Evolutionary conservation across 2,329 filamentous ascomycete species (phyloP), one percentile per base, ranked within the genome.

Genomic region (Pleoardoris graminearum): DNA sequence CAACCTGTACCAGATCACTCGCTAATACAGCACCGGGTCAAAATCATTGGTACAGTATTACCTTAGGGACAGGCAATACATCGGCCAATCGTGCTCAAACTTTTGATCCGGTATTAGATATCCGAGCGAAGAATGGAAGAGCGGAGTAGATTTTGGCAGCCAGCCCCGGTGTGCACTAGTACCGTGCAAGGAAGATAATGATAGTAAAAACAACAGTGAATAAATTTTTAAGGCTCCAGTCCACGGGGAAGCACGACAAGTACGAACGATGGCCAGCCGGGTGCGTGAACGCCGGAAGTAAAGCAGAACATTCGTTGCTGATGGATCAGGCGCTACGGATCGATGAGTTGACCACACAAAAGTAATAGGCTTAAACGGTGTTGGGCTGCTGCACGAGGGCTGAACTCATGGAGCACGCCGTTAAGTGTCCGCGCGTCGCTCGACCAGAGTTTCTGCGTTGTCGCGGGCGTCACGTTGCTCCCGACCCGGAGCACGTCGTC

Each of bases 401-500:
- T 17, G 7, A n/a, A 19, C 16, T 35, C 7, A n/a, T 19, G 7
- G 17, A 6, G 25, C 29, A 4, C n/a, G 6, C 10, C 27, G 19
- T 50, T 21, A n/a, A 17, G 3, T 17, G 17, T 39, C 16, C 14
- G 19, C 16, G 35, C 16, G 11, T 12, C 22, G 21, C 19, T 42
- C 50, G 59, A 22, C 55, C 48, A 12, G 57, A 54, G 22, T 41
- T 16, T 54, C 57, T 27, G 63, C 59, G 25, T 51, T 58, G 29
- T 67, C 64, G 17, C 63, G 65, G 37, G 50, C 42, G 35, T 69
- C 66, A 21, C 63, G 61, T 32, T 63, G 59, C 50, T 70, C 65
- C 43, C 69, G 66, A 48, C 63, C 57, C 21, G 70, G 68, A 48
- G 65, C 58, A 32, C 88, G 84, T 51, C 88, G 80, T 48, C 87